Percentiles rank a stretch among this genome's conserved stretches.
These are phyloP conservation scores for Aspergillus chevalieri DNA, from an alignment of 2,329 filamentous ascomycete genomes.

Conservation along the genomic window DNA sequence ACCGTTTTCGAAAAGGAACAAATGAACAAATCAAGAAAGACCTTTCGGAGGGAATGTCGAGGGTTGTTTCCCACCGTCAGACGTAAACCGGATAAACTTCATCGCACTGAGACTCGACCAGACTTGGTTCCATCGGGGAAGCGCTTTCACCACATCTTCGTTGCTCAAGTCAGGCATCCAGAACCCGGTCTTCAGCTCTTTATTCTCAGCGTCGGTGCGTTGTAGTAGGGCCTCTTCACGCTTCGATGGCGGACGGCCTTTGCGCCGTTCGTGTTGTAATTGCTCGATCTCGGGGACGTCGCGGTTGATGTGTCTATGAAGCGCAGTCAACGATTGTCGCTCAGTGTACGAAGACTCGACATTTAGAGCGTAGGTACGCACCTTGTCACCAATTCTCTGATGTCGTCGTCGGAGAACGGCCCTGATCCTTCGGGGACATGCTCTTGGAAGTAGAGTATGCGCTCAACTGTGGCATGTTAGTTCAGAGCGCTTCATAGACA, in stretches of 20 bases:
- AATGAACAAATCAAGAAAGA: slow-evolving; percentile 33
- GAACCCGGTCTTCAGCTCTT: slow-evolving; percentile 78
- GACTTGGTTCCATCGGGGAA: slow-evolving; percentile 72
- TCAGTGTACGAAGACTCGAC: not conserved
- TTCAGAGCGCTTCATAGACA: not conserved
- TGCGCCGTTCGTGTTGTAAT: slow-evolving; percentile 58
- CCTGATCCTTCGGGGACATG: slow-evolving; percentile 39
- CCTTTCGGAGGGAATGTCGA: slow-evolving; percentile 73
- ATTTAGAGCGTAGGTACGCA: slow-evolving; percentile 31
- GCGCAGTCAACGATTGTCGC: not conserved
- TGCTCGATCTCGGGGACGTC: slow-evolving; percentile 33
- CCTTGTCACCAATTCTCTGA: slow-evolving; percentile 53
- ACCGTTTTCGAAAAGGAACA: slow-evolving; percentile 13
- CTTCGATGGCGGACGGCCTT: slow-evolving; percentile 71
- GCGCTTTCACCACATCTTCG: slow-evolving; percentile 56
- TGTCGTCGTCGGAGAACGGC: slow-evolving; percentile 31
- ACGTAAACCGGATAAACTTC: slow-evolving; percentile 68
- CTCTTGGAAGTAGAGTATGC: slow-evolving; percentile 67
- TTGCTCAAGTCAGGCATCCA: slow-evolving; percentile 70
- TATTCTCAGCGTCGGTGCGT: slow-evolving; percentile 63
- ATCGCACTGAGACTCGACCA: slow-evolving; percentile 75
- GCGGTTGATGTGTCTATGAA: slow-evolving; percentile 31
- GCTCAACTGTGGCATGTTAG: slow-evolving; percentile 48
- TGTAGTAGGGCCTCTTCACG: slow-evolving; percentile 72
- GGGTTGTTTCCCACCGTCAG: slow-evolving; percentile 57